Evolutionary conservation across 352 stramenopile genomes (phyloP), one percentile per base, ranked within the genome.

Genomic region (Plasmopara viticola): DNA sequence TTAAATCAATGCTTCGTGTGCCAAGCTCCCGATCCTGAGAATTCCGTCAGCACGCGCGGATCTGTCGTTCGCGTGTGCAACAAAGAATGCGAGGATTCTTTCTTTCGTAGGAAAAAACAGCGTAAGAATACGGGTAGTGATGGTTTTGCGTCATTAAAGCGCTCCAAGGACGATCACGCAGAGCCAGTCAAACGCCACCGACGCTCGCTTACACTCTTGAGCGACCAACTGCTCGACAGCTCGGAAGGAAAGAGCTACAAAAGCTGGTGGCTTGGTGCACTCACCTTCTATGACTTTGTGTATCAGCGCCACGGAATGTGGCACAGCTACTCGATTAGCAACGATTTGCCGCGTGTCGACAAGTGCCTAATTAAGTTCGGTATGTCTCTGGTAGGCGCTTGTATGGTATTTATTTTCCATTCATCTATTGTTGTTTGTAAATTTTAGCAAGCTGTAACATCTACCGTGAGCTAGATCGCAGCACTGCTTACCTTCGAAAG

Each of bases 261-360:
- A 56, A 92, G 81, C 54, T 92, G 81, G 81, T 92, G 81, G 81
- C 74, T 88, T 31, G 78, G 81, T 25, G 81, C 81, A 10, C 58
- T 92, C 14, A 81, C 81, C 31, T 90, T 87, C 53, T 92, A 89
- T 60, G 79, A 92, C 56, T 92, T 87, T 56, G 77, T 89, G 38
- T 92, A 90, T 56, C 81, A 92, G 51, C 81, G 81, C 18, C 81
- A 92, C 41, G 78, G 78, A 44, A 92, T 92, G 81, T 90, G 81
- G 78, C 78, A 92, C 56, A 86, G 78, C 58, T 92, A 92, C 53
- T 75, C 78, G 5, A 89, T 87, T 58, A 77, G 70, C 45, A 82
- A 84, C 44, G 78, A 78, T 48, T 54, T 68, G 42, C 81, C 81
- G 29, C 78, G 78, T 49, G 81, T 92, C 37, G 81, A 92, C 58